These are phyloP conservation scores for Penicillium malachiteum DNA, from an alignment of 495 filamentous ascomycete species.

Conservation along the genomic window DNA sequence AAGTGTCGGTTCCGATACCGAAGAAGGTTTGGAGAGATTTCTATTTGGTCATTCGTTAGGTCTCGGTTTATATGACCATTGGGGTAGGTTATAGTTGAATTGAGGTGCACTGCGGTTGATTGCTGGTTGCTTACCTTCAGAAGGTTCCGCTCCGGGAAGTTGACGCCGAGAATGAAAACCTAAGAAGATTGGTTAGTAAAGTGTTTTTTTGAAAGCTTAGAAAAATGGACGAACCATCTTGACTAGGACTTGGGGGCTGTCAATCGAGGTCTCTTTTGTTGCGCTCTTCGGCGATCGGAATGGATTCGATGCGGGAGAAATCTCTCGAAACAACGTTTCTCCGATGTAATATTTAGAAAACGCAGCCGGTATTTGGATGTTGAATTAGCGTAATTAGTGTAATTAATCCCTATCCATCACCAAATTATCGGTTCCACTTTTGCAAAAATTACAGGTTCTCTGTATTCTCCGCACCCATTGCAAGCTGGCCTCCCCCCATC, in stretches of 20 bases:
- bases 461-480: constrained; percentile 35
- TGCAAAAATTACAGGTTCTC: constrained; percentile 12
- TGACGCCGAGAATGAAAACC: constrained; percentile 84
- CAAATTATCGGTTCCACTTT: neutral
- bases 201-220: neutral
- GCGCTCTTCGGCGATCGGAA: neutral
- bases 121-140: constrained; percentile 62
- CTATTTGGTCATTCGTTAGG: constrained; percentile 43
- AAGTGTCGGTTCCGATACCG: constrained; percentile 72
- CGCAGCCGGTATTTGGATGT: neutral
- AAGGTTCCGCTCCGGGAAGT: constrained; percentile 78
- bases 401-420: neutral
- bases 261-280: neutral
- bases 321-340: constrained; percentile 35
- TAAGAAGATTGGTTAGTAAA: constrained; percentile 2
- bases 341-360: constrained; percentile 18
- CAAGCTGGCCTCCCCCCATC: constrained; percentile 46
- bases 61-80: constrained; percentile 8
- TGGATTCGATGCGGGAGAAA: constrained; percentile 27
- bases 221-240: neutral
- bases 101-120: neutral
- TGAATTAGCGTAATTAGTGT: constrained; percentile 6
- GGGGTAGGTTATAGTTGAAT: neutral
- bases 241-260: neutral
- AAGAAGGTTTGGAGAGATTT: constrained; percentile 87